Base-by-base conservation (phyloP, 306 rosid genomes). In the Quillaja saponaria region DNA sequence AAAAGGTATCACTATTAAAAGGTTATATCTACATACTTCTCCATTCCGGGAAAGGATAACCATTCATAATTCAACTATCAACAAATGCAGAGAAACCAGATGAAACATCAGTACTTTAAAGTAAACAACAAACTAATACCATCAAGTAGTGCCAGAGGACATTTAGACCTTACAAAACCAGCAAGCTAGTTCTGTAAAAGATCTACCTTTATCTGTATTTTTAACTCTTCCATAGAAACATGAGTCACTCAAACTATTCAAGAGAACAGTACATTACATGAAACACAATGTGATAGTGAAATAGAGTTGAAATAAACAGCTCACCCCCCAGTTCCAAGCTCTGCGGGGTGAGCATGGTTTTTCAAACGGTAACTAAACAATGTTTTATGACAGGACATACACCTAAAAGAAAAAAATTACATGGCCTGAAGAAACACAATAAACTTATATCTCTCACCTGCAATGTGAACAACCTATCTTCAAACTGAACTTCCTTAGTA, bases 401-500 rank as follows among this genome's bases (percentile, higher is more conserved):
- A 47, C 50, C 58, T 17, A 49, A 44, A 15, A 49, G 14, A 13
- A 13, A 35, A 14, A 35, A 38, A 18, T 10, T 47, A 64, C 40
- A 18, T 19, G 34, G 18, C 8, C 54, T 38, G 6, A 51, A 25
- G 40, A 67, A 15, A 50, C 42, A 53, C 21, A 0, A n/a, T 53
- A 62, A 6, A 62, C 18, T 28, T 28, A 67, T 35, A 35, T 39
- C 53, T 58, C 85, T 81, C 68, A 89, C 99, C 96, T 89, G 99
- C 75, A 94, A 78, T 42, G 99, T 94, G 87, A 94, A 94, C 75
- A 89, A 76, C 81, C 99, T 85, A 55, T 94, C 99, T 65, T 94
- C 99, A 75, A 94, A 87, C 53, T 89, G 99, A 83, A 94, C 96
- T 81, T 94, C 99, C 88, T 94, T 89, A 47, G 99, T 94, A 54